Evolutionary conservation across 305 asterid species (phyloP).

Genomic region (Fraxinus latifolia): DNA sequence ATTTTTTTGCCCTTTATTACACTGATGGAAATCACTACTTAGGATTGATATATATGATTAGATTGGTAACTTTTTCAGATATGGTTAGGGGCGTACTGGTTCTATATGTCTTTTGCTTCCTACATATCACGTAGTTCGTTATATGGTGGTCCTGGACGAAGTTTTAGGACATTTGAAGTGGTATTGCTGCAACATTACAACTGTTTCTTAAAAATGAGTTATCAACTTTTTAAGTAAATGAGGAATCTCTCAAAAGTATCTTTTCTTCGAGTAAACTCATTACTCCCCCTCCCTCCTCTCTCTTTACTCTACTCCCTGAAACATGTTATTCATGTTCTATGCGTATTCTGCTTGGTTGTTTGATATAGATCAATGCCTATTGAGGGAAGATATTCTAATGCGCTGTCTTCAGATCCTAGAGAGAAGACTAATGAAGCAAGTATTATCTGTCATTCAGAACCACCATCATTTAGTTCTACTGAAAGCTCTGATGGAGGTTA

Average conservation of each 20-base stretch:
- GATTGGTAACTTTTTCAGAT: slow-evolving; percentile 9
- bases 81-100: not conserved
- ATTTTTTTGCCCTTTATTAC: not conserved
- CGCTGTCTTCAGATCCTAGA: slow-evolving; percentile 31
- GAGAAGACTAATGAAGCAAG: slow-evolving; percentile 48
- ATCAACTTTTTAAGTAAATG: not conserved
- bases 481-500: slow-evolving; percentile 81
- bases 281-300: not conserved
- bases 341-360: slow-evolving; percentile 19
- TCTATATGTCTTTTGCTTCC: not conserved
- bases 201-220: not conserved
- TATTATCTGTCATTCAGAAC: slow-evolving; percentile 50
- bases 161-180: not conserved
- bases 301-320: not conserved
- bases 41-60: not conserved
- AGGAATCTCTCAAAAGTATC: not conserved
- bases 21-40: not conserved
- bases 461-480: slow-evolving; percentile 60
- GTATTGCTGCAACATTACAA: not conserved
- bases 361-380: slow-evolving; percentile 38
- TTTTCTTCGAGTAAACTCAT: not conserved
- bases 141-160: not conserved
- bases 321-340: slow-evolving; percentile 2
- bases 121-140: not conserved
- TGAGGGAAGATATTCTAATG: slow-evolving; percentile 33